Base-by-base conservation (phyloP, 345 rosid species). In the Orychophragmus violaceus region DNA sequence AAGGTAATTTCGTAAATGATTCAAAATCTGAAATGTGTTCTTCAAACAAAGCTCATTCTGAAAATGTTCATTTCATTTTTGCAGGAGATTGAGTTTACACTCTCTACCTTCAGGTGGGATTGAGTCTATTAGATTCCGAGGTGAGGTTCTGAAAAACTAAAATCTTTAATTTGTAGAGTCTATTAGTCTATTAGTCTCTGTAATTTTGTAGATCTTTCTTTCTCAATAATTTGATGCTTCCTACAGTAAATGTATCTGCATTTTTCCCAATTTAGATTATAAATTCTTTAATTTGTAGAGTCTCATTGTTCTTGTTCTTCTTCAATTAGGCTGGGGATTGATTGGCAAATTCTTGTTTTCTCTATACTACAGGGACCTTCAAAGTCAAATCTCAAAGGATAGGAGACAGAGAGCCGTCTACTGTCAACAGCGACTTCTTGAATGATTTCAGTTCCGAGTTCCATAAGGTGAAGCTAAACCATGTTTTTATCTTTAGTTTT, bases 351-450 rank as follows among this genome's bases (percentile, higher is more conserved):
- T 19, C 17, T 10, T 62, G 30, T 46, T 50, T 59, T 68, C 57
- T 74, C 44, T 28, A n/a, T 13, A 49, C 50, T 75, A 79, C 74
- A 82, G 89, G 73, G 61, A 76, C 77, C 51, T 54, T 71, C 68
- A 77, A 70, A 67, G 79, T 64, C 66, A 69, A 64, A 64, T 70
- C 70, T 69, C 74, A 49, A 50, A 76, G 66, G 73, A 64, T 56
- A 28, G 27, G 41, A 59, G 62, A 74, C 64, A 62, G 66, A 39
- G 29, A 35, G 57, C 62, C 69, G n/a, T 58, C 44, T 9, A 21
- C 2, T 51, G 22, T 24, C 12, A 28, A 19, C 22, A 45, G 45
- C 22, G 44, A 33, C 62, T 39, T 54, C 22, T 58, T 79, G 35
- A 65, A 77, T 23, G 44, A 14, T 70, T 74, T 65, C 7, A 66